Evolutionary conservation across 2,329 filamentous ascomycete genomes (phyloP), one percentile per base, ranked within the genome.

Genomic region (Xylariaceae sp.): DNA sequence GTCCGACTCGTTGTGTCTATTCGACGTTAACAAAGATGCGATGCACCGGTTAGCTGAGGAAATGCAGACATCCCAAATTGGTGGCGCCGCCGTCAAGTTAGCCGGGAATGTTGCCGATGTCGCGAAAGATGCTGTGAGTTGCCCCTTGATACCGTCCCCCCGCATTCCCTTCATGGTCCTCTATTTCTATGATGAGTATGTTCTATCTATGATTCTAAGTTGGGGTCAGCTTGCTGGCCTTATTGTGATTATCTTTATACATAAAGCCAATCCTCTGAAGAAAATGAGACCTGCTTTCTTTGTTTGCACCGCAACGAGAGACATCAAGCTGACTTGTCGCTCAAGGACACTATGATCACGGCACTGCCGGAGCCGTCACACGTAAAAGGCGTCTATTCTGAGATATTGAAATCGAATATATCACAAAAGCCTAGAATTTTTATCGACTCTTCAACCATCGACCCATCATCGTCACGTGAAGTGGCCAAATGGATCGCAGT

Each of bases 361-460:
- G 91, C 90, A 55, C 81, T 99, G 1, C 94, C 94, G 0, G 90
- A 95, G 64, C 90, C 92, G 1, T 80, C 86, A 26, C 92, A 97
- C 68, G 92, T 97, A 53, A 87, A 88, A 67, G 80, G 81, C 48
- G 90, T 96, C 37, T 96, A 91, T 71, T 76, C 83, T 44, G 80
- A 86, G 51, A 91, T 97, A 68, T 76, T 95, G 42, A 77, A 81
- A 44, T 74, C 79, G 2, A 68, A 73, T 1, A 69, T 78, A 0
- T 62, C 75, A 2, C 74, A 76, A 39, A 79, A 78, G 47, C 76
- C 86, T 54, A 85, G 91, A 37, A 74, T 96, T 54, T 96, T 95
- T 71, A 94, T 99, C 67, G 94, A 99, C 71, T 92, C 88, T 71
- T 97, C 92, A 3, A 99, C 94, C 15, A 97, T 99, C 67, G 94